Percentiles rank a stretch among this genome's conserved stretches.
Evolutionary conservation across 768 basidiomycete genomes (phyloP).

Genomic region (Pisolithus microcarpus): DNA sequence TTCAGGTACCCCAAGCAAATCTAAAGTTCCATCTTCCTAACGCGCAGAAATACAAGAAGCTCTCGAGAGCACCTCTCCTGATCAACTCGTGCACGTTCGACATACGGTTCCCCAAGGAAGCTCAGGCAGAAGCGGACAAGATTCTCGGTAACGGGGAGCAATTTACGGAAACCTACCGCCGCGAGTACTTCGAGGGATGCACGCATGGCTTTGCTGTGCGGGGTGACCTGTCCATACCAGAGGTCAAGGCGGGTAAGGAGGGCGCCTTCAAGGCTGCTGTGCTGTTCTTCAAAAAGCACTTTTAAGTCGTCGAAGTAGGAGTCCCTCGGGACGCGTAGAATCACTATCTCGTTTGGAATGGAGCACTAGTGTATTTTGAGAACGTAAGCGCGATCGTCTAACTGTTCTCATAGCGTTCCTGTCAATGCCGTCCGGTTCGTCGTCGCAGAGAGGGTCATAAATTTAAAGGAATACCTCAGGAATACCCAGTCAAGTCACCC

Average conservation of each 20-base stretch:
- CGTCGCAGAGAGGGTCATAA: no score
- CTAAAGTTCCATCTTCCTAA: background rate
- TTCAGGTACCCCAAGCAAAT: background rate
- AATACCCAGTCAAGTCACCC: no score
- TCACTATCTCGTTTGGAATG: no score
- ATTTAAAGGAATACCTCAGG: no score
- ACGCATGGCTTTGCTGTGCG: constrained; percentile 50
- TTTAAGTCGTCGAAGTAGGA: constrained; percentile 7
- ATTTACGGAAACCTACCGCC: constrained; percentile 44
- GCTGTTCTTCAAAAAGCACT: constrained; percentile 41
- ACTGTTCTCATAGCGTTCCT: no score
- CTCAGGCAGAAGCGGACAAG: constrained; percentile 39
- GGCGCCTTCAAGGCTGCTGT: constrained; percentile 53
- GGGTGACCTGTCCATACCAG: constrained; percentile 40
- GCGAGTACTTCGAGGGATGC: constrained; percentile 41
- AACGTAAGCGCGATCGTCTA: no score
- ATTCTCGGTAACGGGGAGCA: constrained; percentile 42
- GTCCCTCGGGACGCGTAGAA: no score
- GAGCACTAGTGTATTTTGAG: no score
- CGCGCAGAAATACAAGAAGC: constrained; percentile 39
- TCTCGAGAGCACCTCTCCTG: constrained; percentile 49
- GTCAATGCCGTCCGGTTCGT: no score
- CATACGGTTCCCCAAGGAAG: constrained; percentile 40
- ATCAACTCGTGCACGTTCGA: constrained; percentile 61
- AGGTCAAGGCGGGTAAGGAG: constrained; percentile 55